phyloP scores from a whole-genome alignment of 495 filamentous ascomycete genomes.

The Xylaria bambusicola region DNA sequence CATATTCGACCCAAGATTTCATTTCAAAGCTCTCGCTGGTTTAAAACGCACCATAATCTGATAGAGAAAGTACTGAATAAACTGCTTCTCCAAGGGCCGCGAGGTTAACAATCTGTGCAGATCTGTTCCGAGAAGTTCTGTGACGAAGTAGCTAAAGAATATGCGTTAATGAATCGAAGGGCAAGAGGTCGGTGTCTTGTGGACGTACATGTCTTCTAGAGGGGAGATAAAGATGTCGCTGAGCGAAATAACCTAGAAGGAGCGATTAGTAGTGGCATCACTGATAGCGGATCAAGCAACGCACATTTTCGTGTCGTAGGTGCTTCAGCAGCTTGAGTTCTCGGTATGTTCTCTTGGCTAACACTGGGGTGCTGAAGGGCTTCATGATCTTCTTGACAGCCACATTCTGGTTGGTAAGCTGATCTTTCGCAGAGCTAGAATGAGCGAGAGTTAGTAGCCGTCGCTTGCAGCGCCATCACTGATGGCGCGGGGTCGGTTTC shows the following conservation, averaged over 20 bases:
- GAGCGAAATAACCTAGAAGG: slow-evolving; percentile 83
- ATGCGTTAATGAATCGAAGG: slow-evolving; percentile 29
- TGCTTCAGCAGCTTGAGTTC: slow-evolving; percentile 98
- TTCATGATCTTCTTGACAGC: slow-evolving; percentile 99
- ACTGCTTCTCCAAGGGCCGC: slow-evolving; percentile 95
- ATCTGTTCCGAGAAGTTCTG: slow-evolving; percentile 94
- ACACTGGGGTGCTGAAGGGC: slow-evolving; percentile 95
- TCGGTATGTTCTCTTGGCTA: slow-evolving; percentile 95
- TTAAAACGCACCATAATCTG: slow-evolving; percentile 79
- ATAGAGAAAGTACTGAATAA: slow-evolving; percentile 99
- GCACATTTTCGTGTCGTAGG: slow-evolving; percentile 92
- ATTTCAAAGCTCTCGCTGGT: not conserved
- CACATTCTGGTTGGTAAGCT: slow-evolving; percentile 92
- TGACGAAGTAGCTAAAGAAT: slow-evolving; percentile 83
- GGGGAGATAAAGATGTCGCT: slow-evolving; percentile 99
- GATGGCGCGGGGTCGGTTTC: slow-evolving; percentile 6
- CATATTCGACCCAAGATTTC: slow-evolving; percentile 12
- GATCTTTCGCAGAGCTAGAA: slow-evolving; percentile 88
- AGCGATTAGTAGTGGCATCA: slow-evolving; percentile 3
- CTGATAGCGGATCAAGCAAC: slow-evolving; percentile 23
- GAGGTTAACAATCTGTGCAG: slow-evolving; percentile 94
- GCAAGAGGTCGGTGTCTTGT: not conserved
- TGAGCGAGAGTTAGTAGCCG: slow-evolving; percentile 22
- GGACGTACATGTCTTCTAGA: slow-evolving; percentile 89
- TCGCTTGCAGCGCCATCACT: not conserved